These are phyloP conservation scores for Adansonia rubrostipa DNA, from an alignment of 441 rosid species.

Conservation along the genomic window DNA sequence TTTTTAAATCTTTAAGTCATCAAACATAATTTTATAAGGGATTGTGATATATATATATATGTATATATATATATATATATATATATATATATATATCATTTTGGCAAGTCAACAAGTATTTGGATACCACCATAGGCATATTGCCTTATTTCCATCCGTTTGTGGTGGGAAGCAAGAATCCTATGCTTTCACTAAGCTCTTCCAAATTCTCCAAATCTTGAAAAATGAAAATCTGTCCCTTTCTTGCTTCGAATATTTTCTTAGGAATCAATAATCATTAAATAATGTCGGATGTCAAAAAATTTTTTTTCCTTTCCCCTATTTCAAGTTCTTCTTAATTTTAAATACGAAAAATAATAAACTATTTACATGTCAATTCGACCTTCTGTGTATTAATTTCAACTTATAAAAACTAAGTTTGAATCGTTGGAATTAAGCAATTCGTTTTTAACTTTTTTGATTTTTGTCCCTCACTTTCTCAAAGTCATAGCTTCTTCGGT, in stretches of 20 bases:
- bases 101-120: neutral
- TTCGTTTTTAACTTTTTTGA: neutral
- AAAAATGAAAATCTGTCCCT: constrained; percentile 8
- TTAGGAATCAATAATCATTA: neutral
- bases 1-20: too few relatives aligned
- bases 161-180: constrained; percentile 39
- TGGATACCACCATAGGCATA: neutral
- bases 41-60: too few relatives aligned
- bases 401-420: neutral
- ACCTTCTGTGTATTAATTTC: neutral
- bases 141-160: constrained; percentile 26
- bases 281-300: neutral
- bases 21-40: too few relatives aligned
- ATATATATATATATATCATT: neutral
- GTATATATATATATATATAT: neutral
- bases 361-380: neutral
- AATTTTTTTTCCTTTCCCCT: neutral
- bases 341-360: neutral
- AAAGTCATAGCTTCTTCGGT: neutral
- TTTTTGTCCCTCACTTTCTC: neutral
- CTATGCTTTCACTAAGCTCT: constrained; percentile 30
- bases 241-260: constrained; percentile 23
- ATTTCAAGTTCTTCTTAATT: neutral
- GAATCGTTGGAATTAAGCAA: neutral
- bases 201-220: neutral